Evolutionary conservation across 306 rosid species (phyloP), one percentile per base, ranked within the genome.

Genomic region (Quercus aquifolioides): DNA sequence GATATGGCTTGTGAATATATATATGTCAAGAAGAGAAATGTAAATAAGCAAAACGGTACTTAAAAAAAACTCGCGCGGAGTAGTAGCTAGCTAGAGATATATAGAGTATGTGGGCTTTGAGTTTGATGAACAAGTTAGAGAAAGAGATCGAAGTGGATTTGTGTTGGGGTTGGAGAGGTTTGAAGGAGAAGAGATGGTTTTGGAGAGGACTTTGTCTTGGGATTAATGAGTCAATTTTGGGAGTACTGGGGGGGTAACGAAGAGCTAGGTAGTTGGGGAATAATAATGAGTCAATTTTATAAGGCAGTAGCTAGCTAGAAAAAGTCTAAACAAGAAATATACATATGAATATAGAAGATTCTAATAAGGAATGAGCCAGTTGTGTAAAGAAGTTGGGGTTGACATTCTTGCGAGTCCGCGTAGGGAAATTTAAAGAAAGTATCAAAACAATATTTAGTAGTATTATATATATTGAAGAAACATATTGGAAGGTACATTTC

Each of bases 361-460:
- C 77, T 62, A 23, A 18, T 1, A 49, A 49, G 54, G 54, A 49
- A 49, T 10, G 7, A 14, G 43, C 19, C 75, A 77, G 81, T 79
- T 84, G 87, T 64, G 31, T 10, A 23, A 19, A 19, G 31, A 3
- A 49, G 54, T 49, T 49, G 17, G 5, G 17, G 71, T 72, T 79
- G 79, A 84, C 81, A 71, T 71, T 70, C 46, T 41, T 41, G 46
- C 12, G 81, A 20, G 56, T 71, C 75, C 84, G 86, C 83, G 86
- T 75, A n/a, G 46, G 28, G 20, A 12, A 58, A 14, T 8, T 33
- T 20, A 6, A 7, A 17, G 59, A 76, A 71, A 72, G 49, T 62
- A 49, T 0, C 18, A 13, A 30, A 33, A 30, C 10, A 9, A 33
- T 17, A 31, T 6, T 18, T 0, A 13, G 18, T 0, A 23, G 23